Evolutionary conservation across 148 eudicot species (phyloP).

Genomic region (Hydrangea macrophylla): DNA sequence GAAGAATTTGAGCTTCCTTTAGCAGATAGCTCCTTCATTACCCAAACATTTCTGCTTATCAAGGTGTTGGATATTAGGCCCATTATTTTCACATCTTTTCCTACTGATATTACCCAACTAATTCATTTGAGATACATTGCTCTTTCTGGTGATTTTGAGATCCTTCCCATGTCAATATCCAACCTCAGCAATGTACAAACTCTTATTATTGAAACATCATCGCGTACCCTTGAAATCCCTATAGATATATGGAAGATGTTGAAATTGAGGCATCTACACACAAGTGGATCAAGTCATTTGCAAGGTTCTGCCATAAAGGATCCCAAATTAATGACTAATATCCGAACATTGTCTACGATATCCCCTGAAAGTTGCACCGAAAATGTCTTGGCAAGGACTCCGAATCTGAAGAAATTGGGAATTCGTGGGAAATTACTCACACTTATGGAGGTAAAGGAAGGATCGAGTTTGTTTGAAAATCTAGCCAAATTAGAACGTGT

Average conservation of each 20-base stretch:
- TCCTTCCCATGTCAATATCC: background rate
- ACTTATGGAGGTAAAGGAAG: background rate
- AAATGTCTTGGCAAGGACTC: background rate
- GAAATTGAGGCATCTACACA: slow-evolving; percentile 11
- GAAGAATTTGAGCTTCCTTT: background rate
- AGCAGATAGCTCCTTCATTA: background rate
- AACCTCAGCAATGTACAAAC: slow-evolving; percentile 7
- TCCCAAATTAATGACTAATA: no score
- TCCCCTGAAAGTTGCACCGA: slow-evolving; percentile 7
- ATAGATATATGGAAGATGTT: background rate
- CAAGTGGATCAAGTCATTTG: background rate
- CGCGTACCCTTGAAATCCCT: background rate
- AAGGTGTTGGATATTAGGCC: slow-evolving; percentile 11
- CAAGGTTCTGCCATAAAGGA: background rate
- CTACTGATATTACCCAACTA: background rate
- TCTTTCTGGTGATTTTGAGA: background rate
- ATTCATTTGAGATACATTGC: slow-evolving; percentile 8
- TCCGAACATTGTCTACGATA: slow-evolving; percentile 1
- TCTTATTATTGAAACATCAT: background rate
- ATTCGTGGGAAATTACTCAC: slow-evolving; percentile 3
- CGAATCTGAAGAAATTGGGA: slow-evolving; percentile 9
- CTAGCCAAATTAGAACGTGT: background rate
- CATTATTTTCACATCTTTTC: background rate
- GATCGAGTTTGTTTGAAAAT: background rate
- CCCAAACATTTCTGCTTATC: background rate